phyloP scores from a whole-genome alignment of 441 rosid species.

The Capsella rubella region DNA sequence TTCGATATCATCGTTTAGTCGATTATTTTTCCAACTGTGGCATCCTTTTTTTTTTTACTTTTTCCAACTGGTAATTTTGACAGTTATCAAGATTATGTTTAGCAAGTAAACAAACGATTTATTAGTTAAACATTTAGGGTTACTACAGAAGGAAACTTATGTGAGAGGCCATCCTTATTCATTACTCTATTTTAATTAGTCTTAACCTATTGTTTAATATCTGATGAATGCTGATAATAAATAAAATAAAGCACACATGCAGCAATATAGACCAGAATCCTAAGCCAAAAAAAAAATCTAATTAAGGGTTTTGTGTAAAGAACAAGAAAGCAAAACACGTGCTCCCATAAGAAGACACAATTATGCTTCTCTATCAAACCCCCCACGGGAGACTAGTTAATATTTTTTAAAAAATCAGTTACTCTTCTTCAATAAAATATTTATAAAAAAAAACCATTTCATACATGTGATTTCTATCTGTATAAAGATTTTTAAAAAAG shows the following conservation, averaged over 20 bases:
- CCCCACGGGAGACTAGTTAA: not conserved
- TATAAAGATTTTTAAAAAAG: too few species aligned
- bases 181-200: not conserved
- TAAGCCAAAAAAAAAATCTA: not conserved
- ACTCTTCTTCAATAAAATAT: not conserved
- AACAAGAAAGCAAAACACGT: not conserved
- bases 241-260: not conserved
- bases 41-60: not conserved
- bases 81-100: not conserved
- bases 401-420: not conserved
- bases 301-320: not conserved
- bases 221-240: not conserved
- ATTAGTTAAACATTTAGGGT: not conserved
- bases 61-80: not conserved
- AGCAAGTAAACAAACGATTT: not conserved
- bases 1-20: not conserved
- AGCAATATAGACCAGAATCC: not conserved
- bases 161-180: not conserved
- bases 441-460: too few species aligned
- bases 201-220: not conserved
- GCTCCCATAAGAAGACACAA: slow-evolving; percentile 17
- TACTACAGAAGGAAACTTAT: not conserved
- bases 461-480: too few species aligned
- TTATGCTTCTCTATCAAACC: slow-evolving; percentile 10
- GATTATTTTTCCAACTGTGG: not conserved